Evolutionary conservation across 2,329 filamentous ascomycete species (phyloP), one percentile per base, ranked within the genome.

Genomic region (Microcyclosporella mali): DNA sequence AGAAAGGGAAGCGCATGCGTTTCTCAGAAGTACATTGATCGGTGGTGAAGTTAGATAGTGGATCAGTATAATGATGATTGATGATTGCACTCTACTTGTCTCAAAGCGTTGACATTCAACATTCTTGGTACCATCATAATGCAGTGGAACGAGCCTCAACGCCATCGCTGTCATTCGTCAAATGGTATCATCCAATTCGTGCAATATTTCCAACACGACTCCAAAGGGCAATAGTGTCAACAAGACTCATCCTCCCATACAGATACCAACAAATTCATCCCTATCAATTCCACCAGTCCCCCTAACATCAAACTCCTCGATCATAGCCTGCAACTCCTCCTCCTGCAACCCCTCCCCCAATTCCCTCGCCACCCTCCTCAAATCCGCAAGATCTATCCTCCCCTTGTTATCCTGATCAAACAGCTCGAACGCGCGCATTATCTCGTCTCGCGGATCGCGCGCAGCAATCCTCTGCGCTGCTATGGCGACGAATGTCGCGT

Each of bases 291-390:
- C 88, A 9, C 89, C 89, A 56, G 94, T 94, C 1, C 88, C 90
- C 61, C 94, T 86, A 52, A 95, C 75, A 70, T 98, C 92, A 70
- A 97, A 94, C 67, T 97, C 90, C 60, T 95, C 88, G 69, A 98
- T 92, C 92, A 98, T 98, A 52, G 88, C 88, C 56, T 80, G 75
- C 49, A 98, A 74, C 65, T 98, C 92, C 58, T 94, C 85, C 60
- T 98, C 90, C 56, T 92, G 87, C 55, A 98, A 74, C 10, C 86
- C 88, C 66, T 97, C 90, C 6, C 92, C 92, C 51, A 98, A 72
- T 64, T 97, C 92, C 57, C 88, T 79, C 45, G 90, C 88, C 18
- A 97, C 87, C 44, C 88, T 75, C 49, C 88, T 75, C 67, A 98
- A 70, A 69, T 97, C 92, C 47, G 92, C 85, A 36, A 95, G 70